phyloP scores from a whole-genome alignment of 2,329 filamentous ascomycete genomes.

The Aspergillus jensenii region DNA sequence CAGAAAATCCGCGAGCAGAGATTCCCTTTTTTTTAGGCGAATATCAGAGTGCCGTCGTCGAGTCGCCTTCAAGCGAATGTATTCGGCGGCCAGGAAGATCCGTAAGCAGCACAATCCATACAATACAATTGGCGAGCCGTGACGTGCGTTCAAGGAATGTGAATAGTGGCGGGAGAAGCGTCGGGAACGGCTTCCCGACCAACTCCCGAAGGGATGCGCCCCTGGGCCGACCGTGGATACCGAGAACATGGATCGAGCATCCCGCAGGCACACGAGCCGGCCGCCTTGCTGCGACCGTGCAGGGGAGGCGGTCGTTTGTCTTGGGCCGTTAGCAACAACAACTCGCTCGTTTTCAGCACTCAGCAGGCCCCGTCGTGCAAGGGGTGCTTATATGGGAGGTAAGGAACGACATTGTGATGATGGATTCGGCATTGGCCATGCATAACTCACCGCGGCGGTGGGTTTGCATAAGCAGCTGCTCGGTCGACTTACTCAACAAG shows the following conservation, averaged over 20 bases:
- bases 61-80: too few relatives aligned
- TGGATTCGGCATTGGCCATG: neutral
- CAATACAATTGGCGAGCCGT: too few relatives aligned
- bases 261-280: neutral
- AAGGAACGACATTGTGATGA: neutral
- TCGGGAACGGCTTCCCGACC: constrained; percentile 8
- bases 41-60: too few relatives aligned
- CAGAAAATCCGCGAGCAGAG: too few relatives aligned
- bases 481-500: constrained; percentile 1
- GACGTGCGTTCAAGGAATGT: too few relatives aligned
- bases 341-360: neutral
- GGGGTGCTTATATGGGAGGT: neutral
- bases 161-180: neutral
- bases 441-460: neutral
- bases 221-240: neutral
- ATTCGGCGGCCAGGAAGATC: too few relatives aligned
- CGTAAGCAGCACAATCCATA: too few relatives aligned
- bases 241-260: neutral
- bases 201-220: neutral
- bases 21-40: too few relatives aligned
- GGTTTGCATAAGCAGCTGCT: neutral
- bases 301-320: too few relatives aligned
- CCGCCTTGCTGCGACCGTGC: neutral
- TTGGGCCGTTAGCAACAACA: neutral
- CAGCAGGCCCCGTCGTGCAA: neutral